Conservation (phyloP, 495 filamentous ascomycete species). For the Cladorrhinum samala region DNA sequence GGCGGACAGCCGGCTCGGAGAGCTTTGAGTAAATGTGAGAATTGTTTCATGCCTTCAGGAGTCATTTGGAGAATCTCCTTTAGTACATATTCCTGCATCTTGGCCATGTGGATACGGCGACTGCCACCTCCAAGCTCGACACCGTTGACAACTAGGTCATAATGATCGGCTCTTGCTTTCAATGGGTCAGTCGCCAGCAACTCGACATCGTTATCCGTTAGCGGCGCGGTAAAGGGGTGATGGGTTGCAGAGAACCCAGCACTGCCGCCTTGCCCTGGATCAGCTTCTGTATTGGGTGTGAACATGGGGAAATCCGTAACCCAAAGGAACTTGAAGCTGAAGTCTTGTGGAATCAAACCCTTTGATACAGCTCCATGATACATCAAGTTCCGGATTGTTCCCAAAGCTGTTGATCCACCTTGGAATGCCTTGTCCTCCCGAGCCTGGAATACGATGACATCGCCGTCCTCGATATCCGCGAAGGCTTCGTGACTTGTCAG, state of each 20-base stretch:
- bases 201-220: slow-evolving; percentile 64
- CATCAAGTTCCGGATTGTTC: slow-evolving; percentile 65
- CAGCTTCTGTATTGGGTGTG: slow-evolving; percentile 57
- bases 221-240: slow-evolving; percentile 92
- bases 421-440: slow-evolving; percentile 55
- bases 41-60: slow-evolving; percentile 61
- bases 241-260: slow-evolving; percentile 84
- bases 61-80: slow-evolving; percentile 67
- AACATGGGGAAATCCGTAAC: slow-evolving; percentile 88
- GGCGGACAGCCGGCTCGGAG: slow-evolving; percentile 89
- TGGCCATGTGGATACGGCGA: slow-evolving; percentile 81
- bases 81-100: slow-evolving; percentile 79
- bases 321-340: slow-evolving; percentile 69
- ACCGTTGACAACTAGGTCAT: slow-evolving; percentile 93
- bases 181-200: slow-evolving; percentile 67
- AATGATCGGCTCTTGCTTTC: slow-evolving; percentile 71
- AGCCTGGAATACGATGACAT: slow-evolving; percentile 75
- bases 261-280: slow-evolving; percentile 75
- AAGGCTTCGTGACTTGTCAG: slow-evolving; percentile 19
- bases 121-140: slow-evolving; percentile 92
- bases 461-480: slow-evolving; percentile 48
- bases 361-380: slow-evolving; percentile 57
- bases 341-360: slow-evolving; percentile 49
- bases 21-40: slow-evolving; percentile 76
- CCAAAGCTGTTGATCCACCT: slow-evolving; percentile 73